Percentiles rank a stretch among this genome's conserved stretches.
phyloP scores from a whole-genome alignment of 2,329 filamentous ascomycete species.

The Sarocladium oryzae region DNA sequence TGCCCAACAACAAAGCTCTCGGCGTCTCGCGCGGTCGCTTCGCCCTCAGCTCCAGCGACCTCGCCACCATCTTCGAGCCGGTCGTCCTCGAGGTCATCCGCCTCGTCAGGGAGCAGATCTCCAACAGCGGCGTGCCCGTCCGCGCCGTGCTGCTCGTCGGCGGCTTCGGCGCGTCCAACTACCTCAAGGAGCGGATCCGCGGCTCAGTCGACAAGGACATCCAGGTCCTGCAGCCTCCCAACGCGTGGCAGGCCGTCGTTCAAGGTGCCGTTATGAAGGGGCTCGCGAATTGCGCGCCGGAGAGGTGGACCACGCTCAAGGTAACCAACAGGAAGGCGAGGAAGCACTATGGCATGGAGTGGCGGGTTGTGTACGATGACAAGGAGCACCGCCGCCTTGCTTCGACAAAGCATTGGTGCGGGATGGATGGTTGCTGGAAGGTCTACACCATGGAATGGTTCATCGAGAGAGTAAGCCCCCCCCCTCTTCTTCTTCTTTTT shows the following conservation, averaged over 20 bases:
- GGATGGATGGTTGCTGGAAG: slow-evolving; percentile 29
- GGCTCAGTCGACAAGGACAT: slow-evolving; percentile 26
- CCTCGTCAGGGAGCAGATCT: slow-evolving; percentile 37
- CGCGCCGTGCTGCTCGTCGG: slow-evolving; percentile 38
- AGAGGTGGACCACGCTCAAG: slow-evolving; percentile 28
- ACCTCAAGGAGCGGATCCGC: slow-evolving; percentile 34
- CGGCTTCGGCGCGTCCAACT: slow-evolving; percentile 39
- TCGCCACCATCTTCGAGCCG: slow-evolving; percentile 37
- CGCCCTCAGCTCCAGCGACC: slow-evolving; percentile 29
- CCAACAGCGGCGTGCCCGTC: slow-evolving; percentile 28
- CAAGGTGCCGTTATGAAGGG: slow-evolving; percentile 45
- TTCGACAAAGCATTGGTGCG: slow-evolving; percentile 28
- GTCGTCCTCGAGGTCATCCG: slow-evolving; percentile 36
- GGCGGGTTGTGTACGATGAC: slow-evolving; percentile 24
- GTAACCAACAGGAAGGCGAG: slow-evolving; percentile 34
- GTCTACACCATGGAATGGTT: slow-evolving; percentile 38
- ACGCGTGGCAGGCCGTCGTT: slow-evolving; percentile 41
- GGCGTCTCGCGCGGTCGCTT: slow-evolving; percentile 31
- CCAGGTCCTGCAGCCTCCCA: slow-evolving; percentile 37
- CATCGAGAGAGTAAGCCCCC: slow-evolving; percentile 26
- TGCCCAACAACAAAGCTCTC: slow-evolving; percentile 31
- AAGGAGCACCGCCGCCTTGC: slow-evolving; percentile 23
- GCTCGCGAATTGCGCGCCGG: slow-evolving; percentile 28
- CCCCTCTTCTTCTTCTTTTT: background rate
- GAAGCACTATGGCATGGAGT: slow-evolving; percentile 37